Base-by-base conservation (phyloP, 2,329 filamentous ascomycete genomes). In the Calonectria hongkongensis region DNA sequence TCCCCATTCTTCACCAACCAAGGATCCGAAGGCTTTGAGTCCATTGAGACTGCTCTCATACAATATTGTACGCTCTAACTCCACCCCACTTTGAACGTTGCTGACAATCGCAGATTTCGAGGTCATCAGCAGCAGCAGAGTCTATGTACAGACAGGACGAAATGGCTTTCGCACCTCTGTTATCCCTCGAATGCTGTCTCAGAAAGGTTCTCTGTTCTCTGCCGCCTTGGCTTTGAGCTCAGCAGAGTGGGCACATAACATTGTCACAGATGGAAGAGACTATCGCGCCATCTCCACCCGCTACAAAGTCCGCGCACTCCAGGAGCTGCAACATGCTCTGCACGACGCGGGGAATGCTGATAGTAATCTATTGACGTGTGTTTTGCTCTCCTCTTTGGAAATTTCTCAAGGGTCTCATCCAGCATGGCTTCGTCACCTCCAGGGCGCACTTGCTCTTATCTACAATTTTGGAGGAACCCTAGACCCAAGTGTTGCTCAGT, bases 191-290 rank as follows among this genome's bases (percentile, higher is more conserved):
- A 72, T 79, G 47, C 50, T 79, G 4, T 66, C 54, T 50, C 66
- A 75, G 18, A 66, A 73, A 45, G 73, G 75, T 0, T 76, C 77
- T 30, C 43, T 79, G 2, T 64, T 76, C 13, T 78, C 63, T 0
- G 75, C 78, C 18, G 78, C 79, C 1, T 13, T 79, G 2, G 78
- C 77, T 10, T 73, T 79, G 75, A 79, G 78, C 43, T 76, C 78
- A 7, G 75, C 77, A 56, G 77, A 79, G 68, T 79, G 77, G 78
- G 66, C 65, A 1, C 77, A 79, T 4, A 58, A 54, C 8, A 28
- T 72, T 10, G 67, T 72, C 6, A 36, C 66, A 0, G 71, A 77
- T 27, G 75, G 74, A 15, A 75, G 70, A 63, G 75, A 79, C 27
- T 79, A 79, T 13, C 72, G 72, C 10, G 67, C 69, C 12, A 18